Base-by-base conservation (phyloP, 805 yeast species). In the Clavispora santaluciae region DNA sequence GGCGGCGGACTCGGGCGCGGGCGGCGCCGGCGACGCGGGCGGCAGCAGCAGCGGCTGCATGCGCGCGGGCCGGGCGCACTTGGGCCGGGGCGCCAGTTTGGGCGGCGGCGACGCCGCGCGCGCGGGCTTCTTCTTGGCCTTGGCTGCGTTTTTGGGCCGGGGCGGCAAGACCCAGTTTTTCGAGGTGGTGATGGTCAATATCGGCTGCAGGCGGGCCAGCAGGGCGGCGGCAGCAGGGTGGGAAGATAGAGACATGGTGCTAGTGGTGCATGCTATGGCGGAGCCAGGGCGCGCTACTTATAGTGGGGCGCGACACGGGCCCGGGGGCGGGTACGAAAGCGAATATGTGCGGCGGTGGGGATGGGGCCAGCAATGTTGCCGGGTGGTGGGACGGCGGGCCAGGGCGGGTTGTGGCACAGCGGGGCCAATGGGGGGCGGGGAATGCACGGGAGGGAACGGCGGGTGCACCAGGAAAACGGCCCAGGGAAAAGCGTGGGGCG, bases 81-180 rank as follows among this genome's bases (percentile, higher is more conserved):
- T 34, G 22, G 37, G 33, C n/a, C 28, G n/a, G 20, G 37, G 21
- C 20, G 12, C 21, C 20, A 23, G 39, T 24, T 33, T 40, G 22
- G 26, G 38, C 13, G 38, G 38, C 29, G 13, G 30, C n/a, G 21
- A 15, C 17, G 26, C 24, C n/a, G 33, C 16, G 6, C 21, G 21
- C 12, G 33, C 33, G 6, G 82, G 59, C 75, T 78, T 44, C 34
- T 46, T 49, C 39, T 50, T 50, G 28, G 47, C 36, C 33, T 44
- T 46, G 21, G 53, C 49, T 21, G 51, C 40, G 35, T 49, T 50
- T 20, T 50, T 50, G 38, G 55, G 55, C 17, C 55, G 33, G 12
- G 55, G 55, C 16, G 55, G 55, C 23, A 50, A 45, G 38, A 49
- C 53, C 55, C 55, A 50, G 35, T 50, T 49, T 34, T 44, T 50